Conservation (phyloP, 23 red algal species). For the Porphyridium purpureum region DNA sequence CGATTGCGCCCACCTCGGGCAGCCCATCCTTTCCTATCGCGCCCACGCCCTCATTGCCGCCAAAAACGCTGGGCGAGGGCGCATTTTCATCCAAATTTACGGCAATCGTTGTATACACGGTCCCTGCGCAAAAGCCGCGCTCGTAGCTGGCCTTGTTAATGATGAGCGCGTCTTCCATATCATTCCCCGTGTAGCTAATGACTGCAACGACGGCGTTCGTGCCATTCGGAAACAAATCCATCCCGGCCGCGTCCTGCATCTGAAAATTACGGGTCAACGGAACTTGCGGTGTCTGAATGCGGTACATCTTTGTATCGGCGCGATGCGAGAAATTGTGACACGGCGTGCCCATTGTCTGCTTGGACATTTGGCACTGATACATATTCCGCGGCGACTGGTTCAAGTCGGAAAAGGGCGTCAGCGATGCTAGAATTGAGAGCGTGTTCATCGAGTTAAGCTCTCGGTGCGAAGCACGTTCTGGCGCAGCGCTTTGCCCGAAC, state of each 20-base stretch:
- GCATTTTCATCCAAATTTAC: slow-evolving; percentile 44
- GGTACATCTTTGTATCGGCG: slow-evolving; percentile 75
- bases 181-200: slow-evolving; percentile 86
- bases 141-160: slow-evolving; percentile 81
- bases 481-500: neutral
- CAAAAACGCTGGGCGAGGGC: neutral
- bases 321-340: slow-evolving; percentile 48
- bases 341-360: slow-evolving; percentile 85
- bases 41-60: neutral
- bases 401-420: slow-evolving; percentile 87
- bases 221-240: slow-evolving; percentile 67
- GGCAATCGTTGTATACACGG: slow-evolving; percentile 43
- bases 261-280: slow-evolving; percentile 50
- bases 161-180: slow-evolving; percentile 95
- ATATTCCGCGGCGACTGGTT: slow-evolving; percentile 97
- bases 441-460: slow-evolving; percentile 46
- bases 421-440: slow-evolving; percentile 52
- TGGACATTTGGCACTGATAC: slow-evolving; percentile 98
- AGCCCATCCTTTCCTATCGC: slow-evolving; percentile 50
- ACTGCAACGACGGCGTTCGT: slow-evolving; percentile 94
- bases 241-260: slow-evolving; percentile 32
- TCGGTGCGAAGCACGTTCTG: slow-evolving; percentile 31
- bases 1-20: slow-evolving; percentile 42
- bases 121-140: slow-evolving; percentile 65
- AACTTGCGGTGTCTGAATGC: slow-evolving; percentile 46